Evolutionary conservation across 1,284 basidiomycete species (phyloP).

Genomic region (Volvariella surrecta): DNA sequence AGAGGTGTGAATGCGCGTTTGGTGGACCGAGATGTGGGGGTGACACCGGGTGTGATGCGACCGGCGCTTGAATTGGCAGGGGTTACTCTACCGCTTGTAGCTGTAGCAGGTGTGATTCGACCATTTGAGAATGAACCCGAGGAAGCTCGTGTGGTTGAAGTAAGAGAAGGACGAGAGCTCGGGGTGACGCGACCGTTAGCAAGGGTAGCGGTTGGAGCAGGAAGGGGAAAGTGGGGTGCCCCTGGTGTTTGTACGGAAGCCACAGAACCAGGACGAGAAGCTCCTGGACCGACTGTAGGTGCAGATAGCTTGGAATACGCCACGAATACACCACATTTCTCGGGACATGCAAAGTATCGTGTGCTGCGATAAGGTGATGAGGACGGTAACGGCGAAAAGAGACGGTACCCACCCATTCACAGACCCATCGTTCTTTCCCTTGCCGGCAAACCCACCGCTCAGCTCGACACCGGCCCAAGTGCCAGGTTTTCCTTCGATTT

Average conservation of each 20-base stretch:
- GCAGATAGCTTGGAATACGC: constrained; percentile 73
- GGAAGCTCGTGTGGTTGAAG: constrained; percentile 22
- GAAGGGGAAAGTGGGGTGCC: background rate
- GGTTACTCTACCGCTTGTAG: constrained; percentile 27
- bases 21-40: constrained; percentile 15
- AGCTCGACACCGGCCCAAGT: constrained; percentile 90
- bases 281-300: constrained; percentile 54
- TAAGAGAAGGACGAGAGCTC: constrained; percentile 38
- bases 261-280: constrained; percentile 66
- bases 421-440: constrained; percentile 93
- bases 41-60: constrained; percentile 27
- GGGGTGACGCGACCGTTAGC: constrained; percentile 42
- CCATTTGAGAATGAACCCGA: constrained; percentile 30
- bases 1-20: constrained; percentile 13
- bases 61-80: constrained; percentile 27
- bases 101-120: constrained; percentile 34
- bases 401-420: constrained; percentile 70
- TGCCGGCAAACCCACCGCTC: constrained; percentile 78
- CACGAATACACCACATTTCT: constrained; percentile 88
- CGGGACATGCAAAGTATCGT: constrained; percentile 83
- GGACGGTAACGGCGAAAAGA: constrained; percentile 6
- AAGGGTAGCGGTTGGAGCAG: too few relatives aligned
- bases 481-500: constrained; percentile 80
- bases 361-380: constrained; percentile 34
- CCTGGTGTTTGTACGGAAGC: constrained; percentile 58